These are phyloP conservation scores for Artemisia tridentata DNA, from an alignment of 129 eudicot genomes.

Conservation along the genomic window DNA sequence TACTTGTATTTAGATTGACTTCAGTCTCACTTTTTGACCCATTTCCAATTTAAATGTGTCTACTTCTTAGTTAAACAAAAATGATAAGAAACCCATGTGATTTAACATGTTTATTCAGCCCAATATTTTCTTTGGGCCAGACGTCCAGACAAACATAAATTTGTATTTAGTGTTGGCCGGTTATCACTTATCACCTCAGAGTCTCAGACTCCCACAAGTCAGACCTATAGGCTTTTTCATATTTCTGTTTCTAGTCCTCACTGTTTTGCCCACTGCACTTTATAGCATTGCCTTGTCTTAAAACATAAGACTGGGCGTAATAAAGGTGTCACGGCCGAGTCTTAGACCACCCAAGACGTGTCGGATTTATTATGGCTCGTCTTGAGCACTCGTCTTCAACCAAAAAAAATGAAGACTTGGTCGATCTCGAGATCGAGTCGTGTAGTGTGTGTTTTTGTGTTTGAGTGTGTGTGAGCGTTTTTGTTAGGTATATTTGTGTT, in stretches of 20 bases:
- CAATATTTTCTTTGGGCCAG: background rate
- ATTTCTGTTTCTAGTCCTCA: background rate
- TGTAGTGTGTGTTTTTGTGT: too few species aligned
- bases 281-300: background rate
- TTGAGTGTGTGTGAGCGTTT: too few species aligned
- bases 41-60: background rate
- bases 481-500: too few species aligned
- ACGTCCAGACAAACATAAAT: background rate
- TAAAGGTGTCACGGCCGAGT: too few species aligned
- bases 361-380: too few species aligned
- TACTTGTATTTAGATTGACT: background rate
- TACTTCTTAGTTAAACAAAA: background rate
- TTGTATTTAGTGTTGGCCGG: background rate
- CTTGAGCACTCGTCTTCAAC: too few species aligned
- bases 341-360: too few species aligned
- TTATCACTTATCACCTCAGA: background rate
- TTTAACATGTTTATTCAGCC: constrained; percentile 22
- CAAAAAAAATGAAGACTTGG: too few species aligned
- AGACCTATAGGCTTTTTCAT: background rate
- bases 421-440: too few species aligned
- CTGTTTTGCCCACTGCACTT: background rate
- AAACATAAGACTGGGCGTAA: background rate
- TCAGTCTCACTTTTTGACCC: background rate
- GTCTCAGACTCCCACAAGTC: background rate
- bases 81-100: constrained; percentile 15